phyloP scores from a whole-genome alignment of 805 yeast genomes.

The Myxozyma mucilagina region DNA sequence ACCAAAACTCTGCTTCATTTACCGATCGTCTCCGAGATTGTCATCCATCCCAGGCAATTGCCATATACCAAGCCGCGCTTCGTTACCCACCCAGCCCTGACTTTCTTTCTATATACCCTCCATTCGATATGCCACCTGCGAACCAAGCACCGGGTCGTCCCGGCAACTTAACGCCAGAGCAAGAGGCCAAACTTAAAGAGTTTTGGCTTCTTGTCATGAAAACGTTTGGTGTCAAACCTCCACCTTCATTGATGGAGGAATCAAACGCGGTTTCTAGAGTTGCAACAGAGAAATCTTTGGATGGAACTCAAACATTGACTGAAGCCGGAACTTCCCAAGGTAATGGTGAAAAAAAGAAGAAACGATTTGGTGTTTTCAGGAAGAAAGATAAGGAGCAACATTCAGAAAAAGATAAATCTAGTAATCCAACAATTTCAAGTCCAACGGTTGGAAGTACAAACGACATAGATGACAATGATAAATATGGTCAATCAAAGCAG shows the following conservation, averaged over 20 bases:
- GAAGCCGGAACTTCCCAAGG: constrained; percentile 6
- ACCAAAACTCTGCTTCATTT: constrained; percentile 4
- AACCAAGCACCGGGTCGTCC: constrained; percentile 40
- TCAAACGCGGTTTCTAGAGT: constrained; percentile 7
- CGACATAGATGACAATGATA: constrained; percentile 32
- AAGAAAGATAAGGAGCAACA: constrained; percentile 23
- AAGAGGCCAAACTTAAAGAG: constrained; percentile 44
- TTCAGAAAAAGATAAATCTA: constrained; percentile 8
- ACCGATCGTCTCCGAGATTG: constrained; percentile 12
- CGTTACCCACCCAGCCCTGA: constrained; percentile 18
- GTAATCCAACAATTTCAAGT: constrained; percentile 15
- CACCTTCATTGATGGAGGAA: constrained; percentile 34
- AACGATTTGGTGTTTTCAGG: constrained; percentile 33
- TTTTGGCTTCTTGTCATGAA: constrained; percentile 39
- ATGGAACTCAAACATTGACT: constrained; percentile 7
- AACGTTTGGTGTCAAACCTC: constrained; percentile 30
- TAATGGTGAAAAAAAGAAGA: constrained; percentile 26
- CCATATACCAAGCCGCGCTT: constrained; percentile 8
- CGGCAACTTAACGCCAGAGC: constrained; percentile 42
- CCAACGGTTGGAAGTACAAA: constrained; percentile 11
- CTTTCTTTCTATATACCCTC: constrained; percentile 26
- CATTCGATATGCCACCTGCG: constrained; percentile 26
- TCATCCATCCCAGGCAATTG: constrained; percentile 10
- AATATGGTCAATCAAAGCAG: constrained; percentile 31
- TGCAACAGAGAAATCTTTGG: constrained; percentile 8